A percentile compares a stretch with the other conserved stretches of the same genome.
phyloP scores from a whole-genome alignment of 2,329 filamentous ascomycete genomes.

The Diaporthe sp. region DNA sequence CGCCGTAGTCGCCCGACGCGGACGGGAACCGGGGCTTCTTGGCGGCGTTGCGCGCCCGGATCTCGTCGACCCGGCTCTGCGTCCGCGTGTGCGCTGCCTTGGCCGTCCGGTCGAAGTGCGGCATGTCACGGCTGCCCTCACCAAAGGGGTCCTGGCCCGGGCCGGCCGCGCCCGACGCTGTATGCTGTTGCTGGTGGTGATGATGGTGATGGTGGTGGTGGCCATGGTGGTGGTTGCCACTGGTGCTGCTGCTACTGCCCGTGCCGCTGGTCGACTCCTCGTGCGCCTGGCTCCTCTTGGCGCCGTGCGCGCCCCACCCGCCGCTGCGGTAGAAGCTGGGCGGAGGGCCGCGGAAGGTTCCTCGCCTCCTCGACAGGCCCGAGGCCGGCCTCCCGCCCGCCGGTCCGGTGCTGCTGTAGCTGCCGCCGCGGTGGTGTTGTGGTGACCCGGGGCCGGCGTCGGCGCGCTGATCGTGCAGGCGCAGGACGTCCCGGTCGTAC shows the following conservation, averaged over 20 bases:
- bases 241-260: constrained; percentile 15
- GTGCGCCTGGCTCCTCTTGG: constrained; percentile 70
- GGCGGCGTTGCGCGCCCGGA: constrained; percentile 48
- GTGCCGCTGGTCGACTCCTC: constrained; percentile 56
- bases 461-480: constrained; percentile 52
- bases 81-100: constrained; percentile 79
- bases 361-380: constrained; percentile 82
- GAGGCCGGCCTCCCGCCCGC: constrained; percentile 84
- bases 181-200: not conserved
- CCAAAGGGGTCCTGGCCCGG: constrained; percentile 67
- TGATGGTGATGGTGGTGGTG: not conserved
- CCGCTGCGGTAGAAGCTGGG: constrained; percentile 89
- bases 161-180: constrained; percentile 66
- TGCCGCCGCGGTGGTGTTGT: constrained; percentile 47
- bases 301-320: constrained; percentile 78
- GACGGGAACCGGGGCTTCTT: constrained; percentile 56
- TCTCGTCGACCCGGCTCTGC: constrained; percentile 73
- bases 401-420: constrained; percentile 69
- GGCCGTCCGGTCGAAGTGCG: constrained; percentile 82
- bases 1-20: constrained; percentile 47
- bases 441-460: constrained; percentile 45
- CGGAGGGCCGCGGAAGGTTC: constrained; percentile 86
- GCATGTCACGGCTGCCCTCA: constrained; percentile 62
- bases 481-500: constrained; percentile 82
- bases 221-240: constrained; percentile 42